Evolutionary conservation across 441 rosid genomes (phyloP).

Genomic region (Gossypium laxum): DNA sequence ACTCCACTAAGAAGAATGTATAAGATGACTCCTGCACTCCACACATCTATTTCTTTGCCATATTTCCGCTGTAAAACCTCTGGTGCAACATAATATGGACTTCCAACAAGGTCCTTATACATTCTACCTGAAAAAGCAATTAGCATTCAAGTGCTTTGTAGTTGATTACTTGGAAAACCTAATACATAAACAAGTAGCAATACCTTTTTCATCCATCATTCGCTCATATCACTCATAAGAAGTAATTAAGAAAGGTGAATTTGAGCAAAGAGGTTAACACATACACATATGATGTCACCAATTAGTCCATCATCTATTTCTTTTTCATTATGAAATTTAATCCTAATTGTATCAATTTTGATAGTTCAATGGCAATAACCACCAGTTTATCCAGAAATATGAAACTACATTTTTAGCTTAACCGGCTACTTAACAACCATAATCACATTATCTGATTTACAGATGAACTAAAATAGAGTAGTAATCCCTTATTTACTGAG

Average conservation of each 20-base stretch:
- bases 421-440: background rate
- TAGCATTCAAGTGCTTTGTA: background rate
- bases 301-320: background rate
- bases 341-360: background rate
- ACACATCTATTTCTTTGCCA: slow-evolving; percentile 55
- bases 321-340: background rate
- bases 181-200: background rate
- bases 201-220: background rate
- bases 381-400: slow-evolving; percentile 1
- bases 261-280: background rate
- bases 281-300: background rate
- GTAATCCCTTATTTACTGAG: no score
- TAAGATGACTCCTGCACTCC: slow-evolving; percentile 62
- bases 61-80: slow-evolving; percentile 41
- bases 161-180: background rate
- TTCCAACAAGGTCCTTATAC: slow-evolving; percentile 41
- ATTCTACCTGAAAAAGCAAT: slow-evolving; percentile 32
- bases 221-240: background rate
- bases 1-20: slow-evolving; percentile 59
- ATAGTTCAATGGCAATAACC: background rate
- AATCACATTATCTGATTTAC: background rate
- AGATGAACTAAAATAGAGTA: background rate
- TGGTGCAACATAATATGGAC: slow-evolving; percentile 58
- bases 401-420: background rate
- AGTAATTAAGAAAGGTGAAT: background rate